A percentile compares a stretch with the other conserved stretches of the same genome.
These are phyloP conservation scores for Pichia californica DNA, from an alignment of 805 yeast species.

Conservation along the genomic window DNA sequence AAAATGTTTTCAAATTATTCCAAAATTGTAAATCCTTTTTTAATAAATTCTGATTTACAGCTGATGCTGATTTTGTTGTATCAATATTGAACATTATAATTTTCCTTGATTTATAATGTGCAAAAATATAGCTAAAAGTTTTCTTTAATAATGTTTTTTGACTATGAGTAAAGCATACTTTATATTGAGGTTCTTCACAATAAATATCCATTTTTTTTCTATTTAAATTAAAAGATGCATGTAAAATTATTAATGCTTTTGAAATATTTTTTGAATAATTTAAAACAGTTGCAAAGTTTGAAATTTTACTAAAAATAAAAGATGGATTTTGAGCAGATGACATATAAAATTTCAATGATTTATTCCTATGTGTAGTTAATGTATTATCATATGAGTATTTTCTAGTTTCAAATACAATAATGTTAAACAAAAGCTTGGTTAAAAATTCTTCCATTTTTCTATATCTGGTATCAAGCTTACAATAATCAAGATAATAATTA, in stretches of 20 bases:
- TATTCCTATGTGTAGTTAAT: not conserved
- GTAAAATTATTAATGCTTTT: not conserved
- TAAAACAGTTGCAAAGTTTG: not conserved
- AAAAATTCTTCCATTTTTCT: not conserved
- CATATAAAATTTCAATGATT: slow-evolving; percentile 4
- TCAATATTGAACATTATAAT: not conserved
- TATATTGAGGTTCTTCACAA: slow-evolving; percentile 1
- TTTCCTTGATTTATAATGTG: not conserved
- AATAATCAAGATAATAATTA: slow-evolving; percentile 5
- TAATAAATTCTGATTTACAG: not conserved
- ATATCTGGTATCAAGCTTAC: not conserved
- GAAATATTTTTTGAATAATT: slow-evolving; percentile 3
- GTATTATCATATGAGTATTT: slow-evolving; percentile 1
- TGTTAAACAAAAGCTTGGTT: not conserved
- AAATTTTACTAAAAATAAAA: slow-evolving; percentile 2
- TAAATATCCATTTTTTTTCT: not conserved
- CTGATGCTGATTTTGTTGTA: not conserved
- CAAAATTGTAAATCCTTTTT: not conserved
- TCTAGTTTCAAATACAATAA: not conserved
- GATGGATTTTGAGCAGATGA: not conserved
- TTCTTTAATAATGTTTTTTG: not conserved
- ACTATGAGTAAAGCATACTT: not conserved
- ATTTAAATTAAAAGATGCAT: slow-evolving; percentile 3
- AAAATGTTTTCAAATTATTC: not conserved
- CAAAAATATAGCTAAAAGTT: not conserved